Percentiles rank a stretch among this genome's conserved stretches.
phyloP scores from a whole-genome alignment of 2,329 filamentous ascomycete genomes.

The Rhynchosporium secalis region DNA sequence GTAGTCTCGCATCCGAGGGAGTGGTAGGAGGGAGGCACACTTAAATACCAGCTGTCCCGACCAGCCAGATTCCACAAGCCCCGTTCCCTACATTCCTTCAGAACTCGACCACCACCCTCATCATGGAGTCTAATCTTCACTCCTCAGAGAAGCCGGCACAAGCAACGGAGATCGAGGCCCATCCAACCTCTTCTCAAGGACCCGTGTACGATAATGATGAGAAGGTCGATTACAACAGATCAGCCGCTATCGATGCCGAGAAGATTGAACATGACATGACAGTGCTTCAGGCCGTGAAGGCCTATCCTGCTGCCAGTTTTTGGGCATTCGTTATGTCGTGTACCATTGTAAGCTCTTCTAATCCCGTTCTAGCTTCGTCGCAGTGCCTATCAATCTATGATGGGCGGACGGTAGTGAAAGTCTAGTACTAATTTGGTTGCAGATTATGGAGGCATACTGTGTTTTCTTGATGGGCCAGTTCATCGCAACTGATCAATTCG shows the following conservation, averaged over 20 bases:
- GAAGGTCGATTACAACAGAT: conserved; percentile 34
- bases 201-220: conserved; percentile 40
- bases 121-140: conserved; percentile 22
- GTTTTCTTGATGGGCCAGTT: conserved; percentile 63
- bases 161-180: conserved; percentile 26
- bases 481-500: conserved; percentile 53
- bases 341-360: conserved; percentile 26
- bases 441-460: conserved; percentile 66
- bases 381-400: no score
- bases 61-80: fast-evolving
- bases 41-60: no score
- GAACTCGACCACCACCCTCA: conserved; percentile 17
- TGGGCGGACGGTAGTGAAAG: no score
- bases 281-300: conserved; percentile 50
- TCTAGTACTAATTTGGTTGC: conserved; percentile 7
- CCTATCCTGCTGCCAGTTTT: conserved; percentile 53
- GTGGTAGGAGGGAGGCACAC: no score
- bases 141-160: conserved; percentile 34
- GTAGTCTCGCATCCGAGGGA: no score
- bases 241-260: conserved; percentile 50
- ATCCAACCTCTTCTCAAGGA: conserved; percentile 28
- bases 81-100: conserved; percentile 24
- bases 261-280: conserved; percentile 52
- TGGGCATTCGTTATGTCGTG: conserved; percentile 57
- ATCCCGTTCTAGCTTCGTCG: not conserved